Evolutionary conservation across 768 basidiomycete species (phyloP).

Genomic region (Gyrodon lividus): DNA sequence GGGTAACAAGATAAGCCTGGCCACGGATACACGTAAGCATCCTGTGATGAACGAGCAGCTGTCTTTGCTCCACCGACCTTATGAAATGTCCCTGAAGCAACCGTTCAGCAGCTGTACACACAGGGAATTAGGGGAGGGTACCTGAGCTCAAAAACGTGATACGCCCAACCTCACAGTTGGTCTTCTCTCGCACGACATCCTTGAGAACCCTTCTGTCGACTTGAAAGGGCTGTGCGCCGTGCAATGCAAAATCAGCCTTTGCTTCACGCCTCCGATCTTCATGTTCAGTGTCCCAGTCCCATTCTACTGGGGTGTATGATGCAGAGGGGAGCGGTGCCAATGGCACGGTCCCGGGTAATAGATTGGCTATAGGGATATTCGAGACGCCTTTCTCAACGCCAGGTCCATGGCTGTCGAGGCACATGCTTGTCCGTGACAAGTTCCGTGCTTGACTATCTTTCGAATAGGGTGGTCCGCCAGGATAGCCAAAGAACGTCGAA

Average conservation of each 20-base stretch:
- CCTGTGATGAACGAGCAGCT: no score
- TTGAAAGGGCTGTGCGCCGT: slow-evolving; percentile 65
- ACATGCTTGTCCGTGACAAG: slow-evolving; percentile 11
- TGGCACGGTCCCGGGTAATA: slow-evolving; percentile 23
- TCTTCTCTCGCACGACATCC: slow-evolving; percentile 74
- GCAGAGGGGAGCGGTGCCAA: slow-evolving; percentile 12
- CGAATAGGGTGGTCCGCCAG: not conserved
- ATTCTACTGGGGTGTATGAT: slow-evolving; percentile 39
- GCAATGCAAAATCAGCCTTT: slow-evolving; percentile 58
- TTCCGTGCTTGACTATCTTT: slow-evolving; percentile 10
- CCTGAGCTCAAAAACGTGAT: slow-evolving; percentile 77
- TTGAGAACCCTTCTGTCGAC: slow-evolving; percentile 74
- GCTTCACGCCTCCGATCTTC: slow-evolving; percentile 66
- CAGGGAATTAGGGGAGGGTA: slow-evolving; percentile 34
- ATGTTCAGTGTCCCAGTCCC: slow-evolving; percentile 74
- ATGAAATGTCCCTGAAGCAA: slow-evolving; percentile 74
- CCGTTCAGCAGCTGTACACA: slow-evolving; percentile 7
- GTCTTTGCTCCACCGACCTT: slow-evolving; percentile 58
- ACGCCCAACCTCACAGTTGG: slow-evolving; percentile 61
- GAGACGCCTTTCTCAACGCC: slow-evolving; percentile 3
- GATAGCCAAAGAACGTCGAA: not conserved
- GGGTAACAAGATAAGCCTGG: slow-evolving; percentile 76
- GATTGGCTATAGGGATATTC: not conserved
- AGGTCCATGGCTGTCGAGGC: not conserved
- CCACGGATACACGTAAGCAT: slow-evolving; percentile 9